Conservation (phyloP, 31 red algal species). For the Odonthalia washingtoniensis region DNA sequence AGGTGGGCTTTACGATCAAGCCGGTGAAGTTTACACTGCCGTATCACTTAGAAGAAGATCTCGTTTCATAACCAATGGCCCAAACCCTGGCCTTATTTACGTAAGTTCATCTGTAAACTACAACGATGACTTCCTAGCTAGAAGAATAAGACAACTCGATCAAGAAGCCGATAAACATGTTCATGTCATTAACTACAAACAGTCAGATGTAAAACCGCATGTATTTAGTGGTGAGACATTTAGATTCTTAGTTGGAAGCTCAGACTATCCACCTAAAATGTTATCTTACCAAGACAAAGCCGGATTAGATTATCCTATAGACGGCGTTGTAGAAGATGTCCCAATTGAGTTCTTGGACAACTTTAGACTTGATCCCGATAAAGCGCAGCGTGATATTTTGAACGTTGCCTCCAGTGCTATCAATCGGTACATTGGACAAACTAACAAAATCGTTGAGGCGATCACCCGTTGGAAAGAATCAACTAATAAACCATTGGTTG, state of each 20-base stretch:
- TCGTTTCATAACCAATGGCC: conserved; percentile 2
- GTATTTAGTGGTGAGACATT: conserved; percentile 1
- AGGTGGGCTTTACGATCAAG: conserved; percentile 16
- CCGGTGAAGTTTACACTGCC: conserved; percentile 1
- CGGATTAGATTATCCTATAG: conserved; percentile 11
- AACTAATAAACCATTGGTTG: neutral
- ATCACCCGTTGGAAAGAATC: neutral
- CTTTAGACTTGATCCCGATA: neutral
- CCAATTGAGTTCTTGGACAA: conserved; percentile 7
- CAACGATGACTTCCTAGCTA: conserved; percentile 6
- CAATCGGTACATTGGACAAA: conserved; percentile 3
- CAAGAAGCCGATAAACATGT: neutral
- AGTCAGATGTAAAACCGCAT: conserved; percentile 18
- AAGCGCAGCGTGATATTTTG: conserved; percentile 7
- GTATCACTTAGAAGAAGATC: neutral
- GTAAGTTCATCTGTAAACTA: neutral
- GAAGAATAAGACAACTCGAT: neutral
- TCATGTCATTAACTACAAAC: conserved; percentile 9
- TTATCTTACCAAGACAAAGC: conserved; percentile 1
- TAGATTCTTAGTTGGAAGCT: conserved; percentile 14
- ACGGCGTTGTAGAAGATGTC: conserved; percentile 16
- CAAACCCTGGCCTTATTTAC: neutral
- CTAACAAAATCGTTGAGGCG: conserved; percentile 18
- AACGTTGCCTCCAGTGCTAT: too few species aligned
- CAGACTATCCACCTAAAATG: conserved; percentile 7